phyloP scores from a whole-genome alignment of 371 early-diverging fungal species.

The Zychaea mexicana region DNA sequence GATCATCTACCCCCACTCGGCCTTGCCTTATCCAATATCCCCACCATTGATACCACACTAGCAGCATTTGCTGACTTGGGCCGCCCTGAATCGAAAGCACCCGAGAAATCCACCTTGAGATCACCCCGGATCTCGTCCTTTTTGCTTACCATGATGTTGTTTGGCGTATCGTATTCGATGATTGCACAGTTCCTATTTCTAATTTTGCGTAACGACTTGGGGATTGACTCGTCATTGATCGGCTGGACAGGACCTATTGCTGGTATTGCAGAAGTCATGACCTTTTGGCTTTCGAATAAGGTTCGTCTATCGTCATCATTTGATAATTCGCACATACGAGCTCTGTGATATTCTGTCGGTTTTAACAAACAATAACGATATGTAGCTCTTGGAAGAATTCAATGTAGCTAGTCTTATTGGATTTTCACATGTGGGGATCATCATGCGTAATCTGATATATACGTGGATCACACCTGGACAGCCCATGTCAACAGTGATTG shows the following conservation, averaged over 20 bases:
- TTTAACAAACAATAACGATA: no score
- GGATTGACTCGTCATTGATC: conserved; percentile 30
- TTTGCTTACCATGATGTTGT: conserved; percentile 31
- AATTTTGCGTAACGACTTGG: conserved; percentile 34
- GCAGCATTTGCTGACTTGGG: conserved; percentile 34
- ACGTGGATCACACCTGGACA: conserved; percentile 24
- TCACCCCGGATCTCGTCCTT: conserved; percentile 35
- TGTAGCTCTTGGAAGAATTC: conserved; percentile 33
- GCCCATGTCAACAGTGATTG: conserved; percentile 19
- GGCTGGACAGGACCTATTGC: conserved; percentile 52
- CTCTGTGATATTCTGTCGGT: neutral
- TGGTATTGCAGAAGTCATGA: conserved; percentile 43
- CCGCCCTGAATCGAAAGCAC: conserved; percentile 22
- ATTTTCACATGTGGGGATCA: conserved; percentile 28
- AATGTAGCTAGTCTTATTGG: conserved; percentile 25
- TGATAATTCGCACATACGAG: neutral
- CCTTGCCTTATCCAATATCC: conserved; percentile 46
- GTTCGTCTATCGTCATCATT: conserved; percentile 15
- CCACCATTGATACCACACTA: conserved; percentile 44
- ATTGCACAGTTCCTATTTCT: conserved; percentile 45
- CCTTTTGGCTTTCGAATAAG: conserved; percentile 42
- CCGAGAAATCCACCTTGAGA: conserved; percentile 19
- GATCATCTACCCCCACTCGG: conserved; percentile 43
- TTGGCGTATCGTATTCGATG: conserved; percentile 48
- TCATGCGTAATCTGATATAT: conserved; percentile 34